Percentiles rank a stretch among this genome's conserved stretches.
These are phyloP conservation scores for Termitomyces sp. DNA, from an alignment of 1,284 basidiomycete genomes.

Conservation along the genomic window DNA sequence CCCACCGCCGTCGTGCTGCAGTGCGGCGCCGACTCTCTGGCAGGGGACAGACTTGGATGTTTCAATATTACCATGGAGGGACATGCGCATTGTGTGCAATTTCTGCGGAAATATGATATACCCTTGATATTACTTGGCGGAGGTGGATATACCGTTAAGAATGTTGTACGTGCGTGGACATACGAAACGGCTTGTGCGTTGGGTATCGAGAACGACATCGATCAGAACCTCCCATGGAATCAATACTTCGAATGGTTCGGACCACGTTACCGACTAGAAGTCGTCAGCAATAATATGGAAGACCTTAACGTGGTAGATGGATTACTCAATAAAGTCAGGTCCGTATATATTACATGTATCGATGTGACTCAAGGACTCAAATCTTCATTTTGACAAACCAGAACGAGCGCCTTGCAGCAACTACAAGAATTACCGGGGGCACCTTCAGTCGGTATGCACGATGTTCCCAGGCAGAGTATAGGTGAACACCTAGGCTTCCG, in stretches of 20 bases:
- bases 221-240: conserved; percentile 87
- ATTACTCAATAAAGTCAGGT: conserved; percentile 81
- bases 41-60: conserved; percentile 94
- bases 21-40: conserved; percentile 93
- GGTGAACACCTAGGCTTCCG: conserved; percentile 59
- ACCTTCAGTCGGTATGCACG: conserved; percentile 86
- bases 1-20: conserved; percentile 91
- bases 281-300: conserved; percentile 90
- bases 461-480: conserved; percentile 68
- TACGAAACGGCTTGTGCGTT: conserved; percentile 96
- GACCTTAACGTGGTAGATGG: conserved; percentile 83
- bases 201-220: conserved; percentile 74
- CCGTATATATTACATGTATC: too few species aligned
- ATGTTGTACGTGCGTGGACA: conserved; percentile 93
- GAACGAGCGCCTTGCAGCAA: conserved; percentile 72
- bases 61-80: conserved; percentile 96
- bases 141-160: conserved; percentile 95
- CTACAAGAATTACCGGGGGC: conserved; percentile 75
- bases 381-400: conserved; percentile 32
- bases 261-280: conserved; percentile 91
- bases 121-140: conserved; percentile 93
- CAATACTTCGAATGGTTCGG: conserved; percentile 99
- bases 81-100: conserved; percentile 88
- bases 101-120: conserved; percentile 79
- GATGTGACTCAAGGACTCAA: background rate